Base-by-base conservation (phyloP, 106 monocot species). In the Chionographis japonica region DNA sequence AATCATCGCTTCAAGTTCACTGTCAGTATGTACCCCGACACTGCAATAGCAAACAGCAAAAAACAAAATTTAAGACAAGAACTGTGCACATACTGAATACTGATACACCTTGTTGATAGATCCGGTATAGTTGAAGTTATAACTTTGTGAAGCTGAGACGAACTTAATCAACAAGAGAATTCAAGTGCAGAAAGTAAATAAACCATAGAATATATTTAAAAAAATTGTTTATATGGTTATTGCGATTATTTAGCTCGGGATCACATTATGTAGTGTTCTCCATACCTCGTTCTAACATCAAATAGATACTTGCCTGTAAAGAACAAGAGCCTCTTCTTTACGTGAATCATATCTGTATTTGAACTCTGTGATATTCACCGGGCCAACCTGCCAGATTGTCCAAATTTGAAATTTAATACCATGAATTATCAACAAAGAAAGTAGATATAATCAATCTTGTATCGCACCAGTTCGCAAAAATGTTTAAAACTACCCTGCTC, bases 301-400 rank as follows among this genome's bases (percentile, higher is more conserved):
- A 14, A 42, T 37, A 20, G 68, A 8, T 40, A 77, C 79, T 69
- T 67, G 75, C 98, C 98, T 93, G 72, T 93, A 99, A 61, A 98
- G 84, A 78, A 99, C 87, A 75, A 93, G 85, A 75, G 98, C 98
- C 68, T 88, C 75, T 58, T 74, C 78, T 72, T 78, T 87, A 63
- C 42, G 52, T 38, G 69, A 76, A 83, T 99, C 85, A 65, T 93
- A 93, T 85, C 98, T 85, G 71, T 99, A 99, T 55, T 87, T 99
- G 60, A 99, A 99, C 65, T 99, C 98, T 57, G 98, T 99, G 54
- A 99, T 99, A 68, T 99, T 99, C 61, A 99, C 75, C 35, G 62
- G 68, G 27, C 98, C 98, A 71, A 99, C 93, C 98, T 99, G 69
- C 63, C 71, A 79, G 14, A 52, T 40, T 46, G 3, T 27, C 61